Base-by-base conservation (phyloP, 371 early-diverging fungal genomes). In the Circinella minor region DNA sequence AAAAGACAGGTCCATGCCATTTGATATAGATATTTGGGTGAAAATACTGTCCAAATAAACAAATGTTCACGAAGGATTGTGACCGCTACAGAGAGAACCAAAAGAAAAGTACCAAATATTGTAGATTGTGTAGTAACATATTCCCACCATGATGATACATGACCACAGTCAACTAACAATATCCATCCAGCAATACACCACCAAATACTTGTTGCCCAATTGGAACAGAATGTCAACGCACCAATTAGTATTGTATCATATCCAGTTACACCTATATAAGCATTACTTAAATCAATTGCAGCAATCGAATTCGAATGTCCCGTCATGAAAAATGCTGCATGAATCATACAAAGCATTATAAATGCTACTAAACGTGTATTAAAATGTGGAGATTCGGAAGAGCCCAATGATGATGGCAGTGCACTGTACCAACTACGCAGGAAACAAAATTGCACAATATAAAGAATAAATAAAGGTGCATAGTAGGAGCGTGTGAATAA, bases 41-140 rank as follows among this genome's bases (percentile, higher is more conserved):
- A 93, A 72, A 94, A 94, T 13, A 94, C 94, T 0, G 93, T 91
- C 94, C 94, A 94, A 54, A 94, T 90, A 74, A 94, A 94, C 57
- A 94, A 75, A 69, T 94, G 94, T 46, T 90, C 85, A 20, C 92
- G 83, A 54, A 91, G 78, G 6, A 89, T 55, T 3, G 89, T 89
- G 5, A 90, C 91, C 1, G 90, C 86, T 1, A 92, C 73, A 14
- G 91, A 91, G 0, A 92, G 80, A 4, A 74, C 71, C 38, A 85
- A 71, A 18, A 92, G 74, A 36, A 80, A 74, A 13, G 85, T 59
- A 34, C 85, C 82, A 72, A 88, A 90, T 66, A 88, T 77, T 36
- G 80, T 65, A 15, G 85, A 82, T 17, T 82, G 86, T 13, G 79
- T 49, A 10, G 83, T 64, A 36, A 85, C 48, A 68, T 82, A 77